Conservation (phyloP, 306 rosid species). For the Corylus americana region DNA sequence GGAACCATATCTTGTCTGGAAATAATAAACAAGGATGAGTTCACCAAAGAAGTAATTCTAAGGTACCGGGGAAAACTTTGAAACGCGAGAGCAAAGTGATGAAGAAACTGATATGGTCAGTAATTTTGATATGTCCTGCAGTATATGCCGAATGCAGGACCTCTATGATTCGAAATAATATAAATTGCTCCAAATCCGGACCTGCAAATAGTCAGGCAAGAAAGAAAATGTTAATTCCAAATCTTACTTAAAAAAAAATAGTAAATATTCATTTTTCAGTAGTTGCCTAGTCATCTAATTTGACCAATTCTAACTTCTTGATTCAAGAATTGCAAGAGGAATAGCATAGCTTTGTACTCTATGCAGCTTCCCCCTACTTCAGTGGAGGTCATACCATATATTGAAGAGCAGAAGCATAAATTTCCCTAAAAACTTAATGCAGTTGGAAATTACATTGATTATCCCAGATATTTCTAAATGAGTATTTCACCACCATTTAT, state of each 20-base stretch:
- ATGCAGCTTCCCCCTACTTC: neutral
- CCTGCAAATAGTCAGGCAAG: conserved; percentile 46
- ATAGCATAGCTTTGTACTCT: neutral
- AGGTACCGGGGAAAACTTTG: conserved; percentile 63
- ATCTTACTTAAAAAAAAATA: conserved; percentile 6
- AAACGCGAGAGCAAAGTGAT: conserved; percentile 60
- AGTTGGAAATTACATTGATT: neutral
- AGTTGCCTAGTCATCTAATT: too few relatives aligned
- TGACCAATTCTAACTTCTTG: too few relatives aligned
- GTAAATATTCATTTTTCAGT: neutral
- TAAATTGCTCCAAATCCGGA: conserved; percentile 58
- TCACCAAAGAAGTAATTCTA: conserved; percentile 17
- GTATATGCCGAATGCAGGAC: conserved; percentile 65
- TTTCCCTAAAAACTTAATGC: neutral
- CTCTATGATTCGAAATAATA: conserved; percentile 55
- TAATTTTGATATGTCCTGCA: conserved; percentile 54
- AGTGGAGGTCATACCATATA: neutral
- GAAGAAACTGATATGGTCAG: conserved; percentile 64
- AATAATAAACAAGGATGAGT: conserved; percentile 8
- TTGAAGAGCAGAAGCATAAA: neutral
- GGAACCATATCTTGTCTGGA: neutral
- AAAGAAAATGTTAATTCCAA: conserved; percentile 16
- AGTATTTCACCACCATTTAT: neutral
- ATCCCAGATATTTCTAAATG: neutral
- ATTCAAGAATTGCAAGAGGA: neutral